These are phyloP conservation scores for Lodderomyces beijingensis DNA, from an alignment of 1,139 yeast species.

Conservation along the genomic window DNA sequence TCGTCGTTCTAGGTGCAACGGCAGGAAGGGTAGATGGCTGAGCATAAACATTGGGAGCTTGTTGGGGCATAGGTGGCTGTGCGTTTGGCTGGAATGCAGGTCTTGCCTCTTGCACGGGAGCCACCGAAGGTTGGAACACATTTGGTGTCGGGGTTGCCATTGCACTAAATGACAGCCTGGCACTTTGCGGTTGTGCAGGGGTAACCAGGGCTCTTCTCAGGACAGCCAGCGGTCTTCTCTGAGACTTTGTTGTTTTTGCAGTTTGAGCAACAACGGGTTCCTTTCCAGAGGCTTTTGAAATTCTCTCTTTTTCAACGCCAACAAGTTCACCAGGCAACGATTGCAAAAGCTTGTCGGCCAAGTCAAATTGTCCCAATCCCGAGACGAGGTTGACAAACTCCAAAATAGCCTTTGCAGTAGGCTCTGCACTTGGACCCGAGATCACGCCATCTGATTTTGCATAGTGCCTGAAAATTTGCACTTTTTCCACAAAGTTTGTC, in stretches of 20 bases:
- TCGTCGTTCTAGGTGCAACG: constrained; percentile 17
- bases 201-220: neutral
- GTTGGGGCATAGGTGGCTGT: constrained; percentile 4
- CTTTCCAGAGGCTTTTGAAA: constrained; percentile 49
- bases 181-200: neutral
- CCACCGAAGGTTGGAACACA: neutral
- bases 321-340: constrained; percentile 60
- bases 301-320: constrained; percentile 69
- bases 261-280: constrained; percentile 4
- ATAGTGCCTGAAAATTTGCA: constrained; percentile 67
- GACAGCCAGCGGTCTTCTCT: neutral
- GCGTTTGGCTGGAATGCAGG: constrained; percentile 3
- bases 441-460: constrained; percentile 37
- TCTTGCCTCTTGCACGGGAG: constrained; percentile 1
- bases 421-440: constrained; percentile 46
- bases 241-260: constrained; percentile 2
- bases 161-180: neutral
- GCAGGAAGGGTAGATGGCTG: constrained; percentile 11
- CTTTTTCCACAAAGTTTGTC: constrained; percentile 77
- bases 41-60: constrained; percentile 5
- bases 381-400: constrained; percentile 83
- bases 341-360: constrained; percentile 68
- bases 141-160: neutral
- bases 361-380: constrained; percentile 76
- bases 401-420: constrained; percentile 53